These are phyloP conservation scores for Leccinum solheimii DNA, from an alignment of 1,284 basidiomycete species.

Conservation along the genomic window DNA sequence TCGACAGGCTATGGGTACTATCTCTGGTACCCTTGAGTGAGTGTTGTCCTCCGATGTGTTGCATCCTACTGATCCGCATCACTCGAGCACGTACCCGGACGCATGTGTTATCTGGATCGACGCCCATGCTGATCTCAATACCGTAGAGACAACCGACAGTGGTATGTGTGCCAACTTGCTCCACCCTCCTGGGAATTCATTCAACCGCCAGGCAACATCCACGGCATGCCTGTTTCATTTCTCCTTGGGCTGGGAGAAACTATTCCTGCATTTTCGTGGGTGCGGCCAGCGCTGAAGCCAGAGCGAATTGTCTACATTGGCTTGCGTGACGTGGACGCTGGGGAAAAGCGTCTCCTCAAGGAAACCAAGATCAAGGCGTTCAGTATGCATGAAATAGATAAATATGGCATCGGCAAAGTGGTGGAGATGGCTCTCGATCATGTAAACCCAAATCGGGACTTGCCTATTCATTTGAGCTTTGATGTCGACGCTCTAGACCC, in stretches of 20 bases:
- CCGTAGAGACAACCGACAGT: constrained; percentile 79
- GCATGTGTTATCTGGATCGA: constrained; percentile 93
- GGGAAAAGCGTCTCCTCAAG: constrained; percentile 86
- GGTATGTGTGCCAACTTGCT: constrained; percentile 42
- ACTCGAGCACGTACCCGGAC: constrained; percentile 62
- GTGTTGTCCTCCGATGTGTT: constrained; percentile 17
- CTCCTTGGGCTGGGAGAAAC: constrained; percentile 70
- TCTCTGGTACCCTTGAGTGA: constrained; percentile 78
- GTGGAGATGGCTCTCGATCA: constrained; percentile 95
- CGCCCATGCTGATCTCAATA: constrained; percentile 96
- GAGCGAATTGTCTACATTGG: constrained; percentile 92
- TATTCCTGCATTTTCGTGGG: constrained; percentile 75
- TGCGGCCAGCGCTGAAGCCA: constrained; percentile 71
- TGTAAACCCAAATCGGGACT: constrained; percentile 81
- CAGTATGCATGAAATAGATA: constrained; percentile 99
- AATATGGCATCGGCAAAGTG: constrained; percentile 92
- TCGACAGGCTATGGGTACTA: constrained; percentile 85
- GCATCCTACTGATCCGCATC: constrained; percentile 13
- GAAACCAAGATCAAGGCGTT: constrained; percentile 92
- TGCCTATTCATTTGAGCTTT: constrained; percentile 94
- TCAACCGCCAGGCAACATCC: constrained; percentile 75
- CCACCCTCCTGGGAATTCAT: constrained; percentile 5
- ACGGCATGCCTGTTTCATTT: constrained; percentile 98
- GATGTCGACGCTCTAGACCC: constrained; percentile 97
- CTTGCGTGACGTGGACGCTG: constrained; percentile 89